Base-by-base conservation (phyloP, 31 red algal genomes). In the Asparagopsis taxiformis region DNA sequence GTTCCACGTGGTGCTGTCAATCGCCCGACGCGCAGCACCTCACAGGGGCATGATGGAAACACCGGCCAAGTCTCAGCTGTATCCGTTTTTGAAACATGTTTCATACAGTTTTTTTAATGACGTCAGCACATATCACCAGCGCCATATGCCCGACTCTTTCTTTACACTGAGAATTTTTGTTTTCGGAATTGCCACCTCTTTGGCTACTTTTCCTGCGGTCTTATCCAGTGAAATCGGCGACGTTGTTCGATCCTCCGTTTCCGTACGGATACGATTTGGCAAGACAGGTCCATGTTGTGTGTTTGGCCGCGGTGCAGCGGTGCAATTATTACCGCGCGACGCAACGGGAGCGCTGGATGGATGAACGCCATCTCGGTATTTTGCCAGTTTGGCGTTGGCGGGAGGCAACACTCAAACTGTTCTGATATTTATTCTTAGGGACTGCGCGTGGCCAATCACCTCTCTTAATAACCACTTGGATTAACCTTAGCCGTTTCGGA, bases 51-150 rank as follows among this genome's bases (percentile, higher is more conserved):
- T 21, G 10, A 77, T 32, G 4, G 43, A 55, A 28, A 76, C 16
- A 11, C 58, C 56, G 15, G 34, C 22, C 17, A 76, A 19, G 41
- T 76, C 37, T 57, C 56, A 68, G 0, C 56, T 59, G 75, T 63
- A 68, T 23, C 75, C 75, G 4, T 55, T 22, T 20, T 79, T 57
- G 2, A 39, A 7, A 22, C 61, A 66, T 48, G 75, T 62, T 55
- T 80, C 61, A 22, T 65, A 61, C 30, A 80, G 28, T 59, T 80
- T 80, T 10, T 80, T 80, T 61, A 33, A 80, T 80, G 19, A 80
- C 60, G 34, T 80, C 76, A 31, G 64, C 26, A 23, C 43, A 44
- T 31, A 69, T 49, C 15, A 80, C 25, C 22, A 80, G 30, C 54
- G 53, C 63, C 76, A 35, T 34, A n/a, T n/a, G n/a, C n/a, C n/a